Base-by-base conservation (phyloP, 1,139 yeast genomes). In the Tardiomyces blankii region DNA sequence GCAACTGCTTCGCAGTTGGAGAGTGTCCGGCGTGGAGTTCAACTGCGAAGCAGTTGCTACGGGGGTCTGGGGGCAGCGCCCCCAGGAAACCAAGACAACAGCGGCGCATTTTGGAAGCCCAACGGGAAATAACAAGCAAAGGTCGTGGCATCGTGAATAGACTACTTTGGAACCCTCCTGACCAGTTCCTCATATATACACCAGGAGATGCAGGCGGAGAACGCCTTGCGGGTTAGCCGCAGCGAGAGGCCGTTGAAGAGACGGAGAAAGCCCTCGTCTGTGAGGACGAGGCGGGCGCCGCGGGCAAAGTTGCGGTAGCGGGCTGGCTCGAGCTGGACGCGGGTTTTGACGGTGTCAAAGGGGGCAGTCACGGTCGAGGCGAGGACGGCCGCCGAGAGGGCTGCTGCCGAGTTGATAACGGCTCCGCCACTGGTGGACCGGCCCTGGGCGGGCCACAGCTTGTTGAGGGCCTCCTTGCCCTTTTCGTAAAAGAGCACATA, bases 201-300 rank as follows among this genome's bases (percentile, higher is more conserved):
- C 98, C 98, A 91, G 45, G 96, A 88, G 49, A 91, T 88, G 1
- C 96, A 96, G 0, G 97, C 91, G 63, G 95, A 82, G 48, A 86
- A 65, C 0, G 94, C 96, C 63, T 91, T 91, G 55, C 98, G 73
- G 2, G 85, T 73, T 46, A 91, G 72, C 50, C 98, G 70, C 53
- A 91, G 70, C 41, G 89, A 77, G 40, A 91, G 67, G 0, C 98
- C 98, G 60, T 87, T 80, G 61, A 91, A 88, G 46, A 91, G 68
- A 46, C 82, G 76, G 27, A 66, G 54, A 13, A 74, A 51, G 1
- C 87, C 83, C 38, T 87, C 93, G 44, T 78, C 77, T n/a, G 53
- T 57, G 2, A 75, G 55, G 27, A 84, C 68, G 41, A 57, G 44
- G 21, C 49, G 47, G 1, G 64, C 58, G 0, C 82, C 72, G 2